Percentiles rank a stretch among this genome's conserved stretches.
phyloP scores from a whole-genome alignment of 441 rosid species.

The Euphorbia celastroides region DNA sequence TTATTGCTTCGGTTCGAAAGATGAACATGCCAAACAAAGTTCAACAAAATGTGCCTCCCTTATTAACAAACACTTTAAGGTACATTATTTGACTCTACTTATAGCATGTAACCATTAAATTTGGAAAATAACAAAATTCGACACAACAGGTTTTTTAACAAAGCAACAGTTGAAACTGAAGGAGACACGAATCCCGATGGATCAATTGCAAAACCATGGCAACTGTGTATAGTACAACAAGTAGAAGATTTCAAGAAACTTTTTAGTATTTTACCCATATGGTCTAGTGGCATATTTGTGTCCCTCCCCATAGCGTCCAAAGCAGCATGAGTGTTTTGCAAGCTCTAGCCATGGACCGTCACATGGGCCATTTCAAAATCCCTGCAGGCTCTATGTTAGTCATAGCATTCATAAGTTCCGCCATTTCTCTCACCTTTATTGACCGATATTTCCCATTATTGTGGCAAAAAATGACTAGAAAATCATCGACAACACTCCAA shows the following conservation, averaged over 20 bases:
- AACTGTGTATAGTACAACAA: conserved; percentile 30
- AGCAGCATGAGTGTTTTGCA: conserved; percentile 25
- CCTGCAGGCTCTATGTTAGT: conserved; percentile 26
- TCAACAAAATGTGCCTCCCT: neutral
- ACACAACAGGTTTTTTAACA: conserved; percentile 26
- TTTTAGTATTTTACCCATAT: conserved; percentile 25
- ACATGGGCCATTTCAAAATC: conserved; percentile 19
- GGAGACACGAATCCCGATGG: conserved; percentile 22
- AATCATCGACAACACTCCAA: conserved; percentile 37
- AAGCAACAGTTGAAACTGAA: conserved; percentile 24
- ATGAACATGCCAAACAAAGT: neutral
- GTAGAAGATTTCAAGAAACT: conserved; percentile 36
- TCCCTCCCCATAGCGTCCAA: conserved; percentile 15
- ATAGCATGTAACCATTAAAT: no score
- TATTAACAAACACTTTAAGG: neutral
- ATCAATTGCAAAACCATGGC: conserved; percentile 25
- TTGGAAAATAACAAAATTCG: no score
- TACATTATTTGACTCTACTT: no score
- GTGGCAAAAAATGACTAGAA: conserved; percentile 19
- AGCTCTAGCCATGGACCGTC: conserved; percentile 32
- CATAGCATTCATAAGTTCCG: conserved; percentile 9
- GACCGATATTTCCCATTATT: conserved; percentile 16
- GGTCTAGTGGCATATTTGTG: neutral
- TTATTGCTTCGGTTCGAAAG: conserved; percentile 23
- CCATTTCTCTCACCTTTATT: conserved; percentile 17